A percentile compares a stretch with the other conserved stretches of the same genome.
phyloP scores from a whole-genome alignment of 345 rosid genomes.

The Theobroma cacao region DNA sequence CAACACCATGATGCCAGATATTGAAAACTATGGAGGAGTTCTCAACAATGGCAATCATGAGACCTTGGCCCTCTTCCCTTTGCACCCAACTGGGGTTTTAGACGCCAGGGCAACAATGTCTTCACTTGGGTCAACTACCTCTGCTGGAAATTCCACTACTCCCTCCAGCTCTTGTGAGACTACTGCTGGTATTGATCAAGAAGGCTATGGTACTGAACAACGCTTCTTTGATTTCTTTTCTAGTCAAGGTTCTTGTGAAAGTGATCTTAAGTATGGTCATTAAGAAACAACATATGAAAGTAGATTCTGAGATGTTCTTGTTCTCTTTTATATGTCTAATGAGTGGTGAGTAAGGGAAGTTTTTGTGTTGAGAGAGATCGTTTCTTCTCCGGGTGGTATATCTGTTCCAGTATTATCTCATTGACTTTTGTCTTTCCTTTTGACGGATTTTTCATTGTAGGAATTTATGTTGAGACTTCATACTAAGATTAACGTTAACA shows the following conservation, averaged over 20 bases:
- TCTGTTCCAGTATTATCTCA: neutral
- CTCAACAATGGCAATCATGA: slow-evolving; percentile 17
- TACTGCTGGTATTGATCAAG: slow-evolving; percentile 1
- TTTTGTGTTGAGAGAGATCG: neutral
- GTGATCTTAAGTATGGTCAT: neutral
- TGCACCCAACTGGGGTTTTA: slow-evolving; percentile 49
- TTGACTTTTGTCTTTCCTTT: neutral
- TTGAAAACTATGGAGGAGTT: neutral
- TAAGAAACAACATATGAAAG: neutral
- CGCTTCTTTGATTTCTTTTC: slow-evolving; percentile 15
- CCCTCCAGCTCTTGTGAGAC: slow-evolving; percentile 13
- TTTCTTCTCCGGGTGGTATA: neutral
- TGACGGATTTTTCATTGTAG: neutral
- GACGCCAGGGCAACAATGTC: slow-evolving; percentile 13
- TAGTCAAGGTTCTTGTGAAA: neutral
- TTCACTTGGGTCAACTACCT: neutral
- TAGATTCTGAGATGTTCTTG: neutral
- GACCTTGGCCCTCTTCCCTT: slow-evolving; percentile 51
- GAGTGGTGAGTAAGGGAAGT: neutral
- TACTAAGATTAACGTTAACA: neutral
- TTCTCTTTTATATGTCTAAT: neutral
- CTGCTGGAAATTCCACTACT: slow-evolving; percentile 10
- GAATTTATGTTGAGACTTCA: neutral
- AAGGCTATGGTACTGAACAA: neutral
- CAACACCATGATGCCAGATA: neutral